These are phyloP conservation scores for Diplodia mutila DNA, from an alignment of 2,329 filamentous ascomycete genomes.

Conservation along the genomic window DNA sequence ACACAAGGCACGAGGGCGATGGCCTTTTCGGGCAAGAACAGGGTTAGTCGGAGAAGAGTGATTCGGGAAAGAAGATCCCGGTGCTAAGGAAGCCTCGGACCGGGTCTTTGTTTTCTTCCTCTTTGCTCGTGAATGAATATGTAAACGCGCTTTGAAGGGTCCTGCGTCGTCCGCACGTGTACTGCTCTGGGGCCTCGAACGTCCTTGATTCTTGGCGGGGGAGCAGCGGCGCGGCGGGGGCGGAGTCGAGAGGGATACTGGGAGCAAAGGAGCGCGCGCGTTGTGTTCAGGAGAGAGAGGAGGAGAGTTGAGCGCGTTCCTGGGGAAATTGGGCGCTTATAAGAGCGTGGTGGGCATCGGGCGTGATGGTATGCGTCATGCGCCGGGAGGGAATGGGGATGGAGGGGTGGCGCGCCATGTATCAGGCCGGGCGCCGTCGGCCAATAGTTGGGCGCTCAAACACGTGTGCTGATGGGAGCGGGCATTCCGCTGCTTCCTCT, in stretches of 20 bases:
- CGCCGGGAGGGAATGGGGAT: constrained; percentile 4
- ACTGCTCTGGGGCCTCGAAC: constrained; percentile 14
- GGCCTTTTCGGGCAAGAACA: constrained; percentile 9
- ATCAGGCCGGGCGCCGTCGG: neutral
- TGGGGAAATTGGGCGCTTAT: constrained; percentile 16
- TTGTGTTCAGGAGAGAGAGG: neutral
- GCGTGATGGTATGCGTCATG: constrained; percentile 15
- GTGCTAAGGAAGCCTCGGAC: constrained; percentile 19
- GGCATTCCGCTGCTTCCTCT: neutral
- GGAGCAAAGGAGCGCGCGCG: neutral
- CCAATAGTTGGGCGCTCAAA: constrained; percentile 9
- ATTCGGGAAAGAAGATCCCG: neutral
- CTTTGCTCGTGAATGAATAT: neutral
- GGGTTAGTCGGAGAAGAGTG: constrained; percentile 3
- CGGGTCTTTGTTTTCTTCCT: constrained; percentile 3
- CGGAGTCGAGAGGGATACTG: neutral
- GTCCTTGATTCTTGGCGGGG: constrained; percentile 9
- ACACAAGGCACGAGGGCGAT: neutral
- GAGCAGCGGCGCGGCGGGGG: constrained; percentile 10
- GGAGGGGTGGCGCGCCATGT: constrained; percentile 1
- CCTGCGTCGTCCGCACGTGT: constrained; percentile 18
- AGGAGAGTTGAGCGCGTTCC: neutral
- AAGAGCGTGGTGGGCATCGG: constrained; percentile 5
- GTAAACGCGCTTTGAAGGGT: neutral
- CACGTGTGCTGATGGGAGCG: constrained; percentile 19